Evolutionary conservation across 2,329 filamentous ascomycete genomes (phyloP), one percentile per base, ranked within the genome.

Genomic region (Xylaria sp.): DNA sequence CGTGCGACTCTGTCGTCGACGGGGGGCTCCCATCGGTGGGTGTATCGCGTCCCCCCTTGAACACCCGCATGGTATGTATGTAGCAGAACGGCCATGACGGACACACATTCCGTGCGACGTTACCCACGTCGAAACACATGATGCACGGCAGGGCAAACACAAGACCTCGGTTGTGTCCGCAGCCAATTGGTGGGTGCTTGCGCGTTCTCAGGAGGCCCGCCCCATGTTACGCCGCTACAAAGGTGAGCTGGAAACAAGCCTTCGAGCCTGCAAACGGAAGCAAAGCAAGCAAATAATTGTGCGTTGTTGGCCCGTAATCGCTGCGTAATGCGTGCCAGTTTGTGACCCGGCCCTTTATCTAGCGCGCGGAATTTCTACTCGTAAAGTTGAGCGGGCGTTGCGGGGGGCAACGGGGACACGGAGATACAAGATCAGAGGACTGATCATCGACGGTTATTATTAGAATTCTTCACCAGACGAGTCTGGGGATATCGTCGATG

Each of bases 171-270:
- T 63, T 69, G 68, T 64, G 59, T 64, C 67, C 65, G 64, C 58
- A 64, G 62, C 64, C 69, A 70, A 70, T 70, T 69, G 68, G 69
- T 67, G 59, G 59, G 59, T 52, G 59, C 56, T 50, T 62, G 57
- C 63, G 30, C 48, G 46, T 57, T 49, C 8, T 52, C 55, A 42
- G 23, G 23, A 58, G 52, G 48, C 47, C 3, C 8, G 35, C 37
- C 37, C 37, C 57, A 65, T 56, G 63, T 66, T 63, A 66, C 66
- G 62, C 61, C 58, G 59, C 52, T 54, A 58, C 60, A 42, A 8
- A 9, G 11, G 57, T 57, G 35, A 18, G 34, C 39, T 42, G 44
- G 54, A 46, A 52, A 55, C 23, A 30, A 30, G 23, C 23, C 23
- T 13, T 42, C 37, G 37, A 58, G 55, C 37, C 54, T 59, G 48